A percentile compares a stretch with the other conserved stretches of the same genome.
Conservation (phyloP, 1,284 basidiomycete genomes). For the Acaromyces ingoldii region DNA sequence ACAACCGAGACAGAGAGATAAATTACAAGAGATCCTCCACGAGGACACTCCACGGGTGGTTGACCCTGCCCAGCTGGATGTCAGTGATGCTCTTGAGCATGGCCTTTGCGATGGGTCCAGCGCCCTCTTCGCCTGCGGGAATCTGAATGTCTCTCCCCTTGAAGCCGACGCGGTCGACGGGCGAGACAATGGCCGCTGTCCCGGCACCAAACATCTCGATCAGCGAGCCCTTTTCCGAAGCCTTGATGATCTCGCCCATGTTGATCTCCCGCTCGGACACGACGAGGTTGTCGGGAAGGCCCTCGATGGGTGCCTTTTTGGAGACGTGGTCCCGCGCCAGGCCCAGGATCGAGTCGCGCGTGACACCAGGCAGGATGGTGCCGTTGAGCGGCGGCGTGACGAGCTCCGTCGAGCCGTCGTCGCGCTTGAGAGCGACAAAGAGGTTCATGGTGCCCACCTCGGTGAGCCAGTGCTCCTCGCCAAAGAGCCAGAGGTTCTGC, state of each 20-base stretch:
- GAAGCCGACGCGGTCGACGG: constrained; percentile 70
- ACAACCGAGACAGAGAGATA: no score
- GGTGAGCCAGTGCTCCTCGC: constrained; percentile 51
- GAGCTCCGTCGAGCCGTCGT: constrained; percentile 59
- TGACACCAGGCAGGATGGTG: constrained; percentile 93
- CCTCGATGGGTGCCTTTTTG: constrained; percentile 56
- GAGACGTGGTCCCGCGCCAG: constrained; percentile 71
- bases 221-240: constrained; percentile 66
- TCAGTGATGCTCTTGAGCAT: constrained; percentile 80
- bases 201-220: constrained; percentile 91
- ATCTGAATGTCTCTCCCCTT: constrained; percentile 74
- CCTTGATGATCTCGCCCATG: constrained; percentile 80
- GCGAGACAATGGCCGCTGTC: constrained; percentile 60
- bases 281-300: constrained; percentile 57
- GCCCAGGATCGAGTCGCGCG: constrained; percentile 74
- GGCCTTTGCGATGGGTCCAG: constrained; percentile 76
- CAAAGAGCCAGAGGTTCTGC: constrained; percentile 89
- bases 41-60: constrained; percentile 69
- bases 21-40: constrained; percentile 6
- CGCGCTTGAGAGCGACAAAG: constrained; percentile 74
- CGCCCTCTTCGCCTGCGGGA: constrained; percentile 78
- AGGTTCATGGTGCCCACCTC: constrained; percentile 85
- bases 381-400: constrained; percentile 76
- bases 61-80: constrained; percentile 79
- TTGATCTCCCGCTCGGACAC: constrained; percentile 79